Conservation (phyloP, 208 protist genomes). For the Acanthamoeba divionensis region DNA sequence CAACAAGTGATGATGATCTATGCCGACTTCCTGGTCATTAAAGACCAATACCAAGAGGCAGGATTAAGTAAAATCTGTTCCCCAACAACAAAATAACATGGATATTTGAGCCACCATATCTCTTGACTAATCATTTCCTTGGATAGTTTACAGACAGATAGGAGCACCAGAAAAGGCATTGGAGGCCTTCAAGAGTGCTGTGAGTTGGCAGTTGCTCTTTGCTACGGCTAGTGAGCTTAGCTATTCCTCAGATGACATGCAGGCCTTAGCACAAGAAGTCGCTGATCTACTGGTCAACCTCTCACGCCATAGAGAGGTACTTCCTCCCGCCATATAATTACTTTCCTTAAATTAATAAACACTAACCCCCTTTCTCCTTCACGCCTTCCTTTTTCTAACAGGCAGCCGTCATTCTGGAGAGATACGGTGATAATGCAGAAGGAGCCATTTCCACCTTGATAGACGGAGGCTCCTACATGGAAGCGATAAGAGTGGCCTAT, state of each 20-base stretch:
- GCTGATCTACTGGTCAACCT: slow-evolving; percentile 30
- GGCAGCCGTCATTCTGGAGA: neutral
- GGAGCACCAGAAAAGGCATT: slow-evolving; percentile 27
- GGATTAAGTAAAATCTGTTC: slow-evolving; percentile 18
- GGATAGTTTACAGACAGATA: slow-evolving; percentile 28
- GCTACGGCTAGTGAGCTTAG: neutral
- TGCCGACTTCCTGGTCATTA: slow-evolving; percentile 6
- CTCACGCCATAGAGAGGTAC: neutral
- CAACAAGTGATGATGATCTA: slow-evolving; percentile 14
- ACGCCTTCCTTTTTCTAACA: neutral
- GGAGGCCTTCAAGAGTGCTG: slow-evolving; percentile 42
- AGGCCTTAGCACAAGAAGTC: neutral
- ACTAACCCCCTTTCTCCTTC: too few species aligned
- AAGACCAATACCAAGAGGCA: slow-evolving; percentile 27
- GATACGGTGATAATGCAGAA: slow-evolving; percentile 1
- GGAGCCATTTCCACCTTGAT: slow-evolving; percentile 2
- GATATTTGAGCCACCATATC: too few species aligned
- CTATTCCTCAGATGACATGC: neutral
- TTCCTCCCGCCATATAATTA: neutral
- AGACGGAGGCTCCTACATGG: neutral
- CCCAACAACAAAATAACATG: too few species aligned
- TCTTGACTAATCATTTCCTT: too few species aligned
- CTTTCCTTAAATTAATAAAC: too few species aligned
- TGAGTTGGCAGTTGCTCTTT: slow-evolving; percentile 34
- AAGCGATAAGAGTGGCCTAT: too few species aligned